Conservation (phyloP, 306 rosid genomes). For the Vigna reflexopilosa region DNA sequence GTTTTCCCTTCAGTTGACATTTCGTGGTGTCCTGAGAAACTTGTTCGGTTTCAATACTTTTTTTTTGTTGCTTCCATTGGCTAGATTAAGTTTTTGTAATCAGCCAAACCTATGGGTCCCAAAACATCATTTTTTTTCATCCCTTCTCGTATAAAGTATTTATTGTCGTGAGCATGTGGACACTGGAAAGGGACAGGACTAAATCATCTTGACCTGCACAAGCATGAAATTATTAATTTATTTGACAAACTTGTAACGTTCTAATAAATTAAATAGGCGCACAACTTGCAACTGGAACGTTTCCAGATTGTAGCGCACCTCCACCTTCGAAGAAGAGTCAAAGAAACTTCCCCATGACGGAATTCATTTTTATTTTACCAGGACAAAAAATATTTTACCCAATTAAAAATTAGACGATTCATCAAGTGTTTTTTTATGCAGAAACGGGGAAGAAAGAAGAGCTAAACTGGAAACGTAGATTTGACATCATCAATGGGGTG, state of each 20-base stretch:
- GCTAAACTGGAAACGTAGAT: slow-evolving; percentile 44
- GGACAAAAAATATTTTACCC: too few relatives aligned
- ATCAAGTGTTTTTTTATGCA: background rate
- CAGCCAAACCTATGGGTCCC: background rate
- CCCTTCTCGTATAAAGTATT: background rate
- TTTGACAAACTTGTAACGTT: too few relatives aligned
- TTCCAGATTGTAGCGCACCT: background rate
- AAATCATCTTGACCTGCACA: background rate
- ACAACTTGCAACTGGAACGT: background rate
- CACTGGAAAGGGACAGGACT: background rate
- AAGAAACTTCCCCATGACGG: background rate
- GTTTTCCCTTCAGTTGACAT: too few relatives aligned
- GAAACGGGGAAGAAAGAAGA: slow-evolving; percentile 34
- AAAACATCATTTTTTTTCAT: background rate
- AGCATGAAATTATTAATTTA: background rate
- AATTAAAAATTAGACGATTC: too few relatives aligned
- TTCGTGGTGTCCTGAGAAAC: too few relatives aligned
- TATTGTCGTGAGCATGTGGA: background rate
- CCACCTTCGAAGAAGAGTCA: background rate
- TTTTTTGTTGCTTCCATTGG: too few relatives aligned
- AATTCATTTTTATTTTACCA: too few relatives aligned
- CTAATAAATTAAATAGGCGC: too few relatives aligned
- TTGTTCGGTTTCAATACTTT: too few relatives aligned
- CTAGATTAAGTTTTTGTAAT: too few relatives aligned
- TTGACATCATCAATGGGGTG: slow-evolving; percentile 46